Conservation (phyloP, 441 rosid genomes). For the Bruguiera hainesii region DNA sequence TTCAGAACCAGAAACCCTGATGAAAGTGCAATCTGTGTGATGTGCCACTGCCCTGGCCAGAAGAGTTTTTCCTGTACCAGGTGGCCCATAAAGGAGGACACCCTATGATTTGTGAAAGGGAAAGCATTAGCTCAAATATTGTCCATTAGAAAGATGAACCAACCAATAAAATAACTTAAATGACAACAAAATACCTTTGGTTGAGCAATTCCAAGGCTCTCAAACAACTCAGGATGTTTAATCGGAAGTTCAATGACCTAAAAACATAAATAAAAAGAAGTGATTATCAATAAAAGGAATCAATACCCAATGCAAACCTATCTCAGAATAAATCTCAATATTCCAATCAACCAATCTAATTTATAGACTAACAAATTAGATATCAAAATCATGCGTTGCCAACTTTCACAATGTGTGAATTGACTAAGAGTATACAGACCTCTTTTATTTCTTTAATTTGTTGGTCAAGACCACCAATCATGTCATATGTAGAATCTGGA, state of each 20-base stretch:
- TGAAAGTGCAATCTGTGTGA: conserved; percentile 96
- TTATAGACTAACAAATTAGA: no score
- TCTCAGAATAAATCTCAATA: no score
- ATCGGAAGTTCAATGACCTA: conserved; percentile 94
- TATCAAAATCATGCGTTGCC: no score
- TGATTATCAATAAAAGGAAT: background rate
- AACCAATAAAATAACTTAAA: background rate
- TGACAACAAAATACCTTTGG: conserved; percentile 53
- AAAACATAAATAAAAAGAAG: conserved; percentile 7
- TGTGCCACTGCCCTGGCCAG: conserved; percentile 97
- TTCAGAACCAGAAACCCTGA: conserved; percentile 97
- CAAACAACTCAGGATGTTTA: conserved; percentile 85
- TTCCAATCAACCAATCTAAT: no score
- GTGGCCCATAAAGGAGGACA: conserved; percentile 91
- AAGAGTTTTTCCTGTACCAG: conserved; percentile 94
- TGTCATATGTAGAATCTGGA: conserved; percentile 93
- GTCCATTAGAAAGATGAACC: conserved; percentile 2
- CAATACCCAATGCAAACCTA: no score
- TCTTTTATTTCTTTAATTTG: conserved; percentile 95
- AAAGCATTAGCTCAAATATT: background rate
- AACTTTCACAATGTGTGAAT: no score
- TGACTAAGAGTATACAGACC: conserved; percentile 32
- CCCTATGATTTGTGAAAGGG: conserved; percentile 42
- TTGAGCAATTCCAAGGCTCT: conserved; percentile 94
- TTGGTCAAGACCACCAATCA: conserved; percentile 96